phyloP scores from a whole-genome alignment of 176 grass and related monocot species.

The maize (Zea mays) region Zm-B73-REFERENCE-NAM-5.0 NC_050098.1:10164001-10164500 shows the following conservation, averaged over 20 bases:
- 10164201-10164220: conserved; percentile 3
- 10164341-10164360: not conserved
- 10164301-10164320: not conserved
- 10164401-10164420: conserved; percentile 21
- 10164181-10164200: not conserved
- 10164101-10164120: not conserved
- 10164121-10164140: not conserved
- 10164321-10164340: too few relatives aligned
- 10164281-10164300: conserved; percentile 17
- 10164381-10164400: conserved; percentile 3
- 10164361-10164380: conserved; percentile 7
- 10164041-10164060: not conserved
- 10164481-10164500: conserved; percentile 33
- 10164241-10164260: conserved; percentile 32
- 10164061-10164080: not conserved
- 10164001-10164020: not conserved
- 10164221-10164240: not conserved
- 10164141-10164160: conserved; percentile 13
- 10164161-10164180: not conserved
- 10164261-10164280: conserved; percentile 34
- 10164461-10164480: conserved; percentile 47
- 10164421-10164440: not conserved
- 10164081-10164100: not conserved
- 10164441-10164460: not conserved
- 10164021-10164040: not conserved